Base-by-base conservation (phyloP, 306 rosid species). In the Senna siamea region DNA sequence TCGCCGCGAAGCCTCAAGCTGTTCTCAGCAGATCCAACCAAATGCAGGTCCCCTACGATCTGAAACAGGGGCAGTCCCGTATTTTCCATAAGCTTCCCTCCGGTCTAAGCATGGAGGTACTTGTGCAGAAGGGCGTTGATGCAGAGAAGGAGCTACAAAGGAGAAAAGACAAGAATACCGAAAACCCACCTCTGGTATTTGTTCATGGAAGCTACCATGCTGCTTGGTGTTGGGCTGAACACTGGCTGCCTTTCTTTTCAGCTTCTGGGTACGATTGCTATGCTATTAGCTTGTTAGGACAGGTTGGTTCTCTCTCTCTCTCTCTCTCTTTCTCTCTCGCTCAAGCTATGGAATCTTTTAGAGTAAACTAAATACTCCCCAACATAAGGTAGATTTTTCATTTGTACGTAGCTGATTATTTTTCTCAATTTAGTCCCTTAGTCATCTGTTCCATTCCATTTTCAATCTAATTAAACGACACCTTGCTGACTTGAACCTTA, bases 201-300 rank as follows among this genome's bases (percentile, higher is more conserved):
- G 89, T 90, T 77, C 98, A 93, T 84, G 98, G 98, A 81, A 93
- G 98, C 74, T 93, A 93, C 83, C 98, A 93, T 58, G 96, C 98
- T 72, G 95, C 96, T 82, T 93, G 98, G 98, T 88, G 91, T 69
- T 93, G 96, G 95, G 93, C 98, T 63, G 86, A 93, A 74, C 87
- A 93, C 28, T 93, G 95, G 95, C 77, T 93, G 5, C 96, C 98
- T 54, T 90, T 88, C 82, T 93, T 93, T 71, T 93, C 98, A 11
- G 69, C 82, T 72, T 80, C 77, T 85, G 96, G 98, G 62, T 78
- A 63, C 6, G 96, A 93, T 58, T 93, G 91, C 82, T 93, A 85
- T 75, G 89, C 96, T 44, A 60, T 93, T 65, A 88, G 95, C 82
- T 86, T 93, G 79, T 62, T 93, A 68, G 98, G 87, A 56, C 98